These are phyloP conservation scores for Entrophospora sp. DNA, from an alignment of 192 early-diverging fungal genomes.

Conservation along the genomic window DNA sequence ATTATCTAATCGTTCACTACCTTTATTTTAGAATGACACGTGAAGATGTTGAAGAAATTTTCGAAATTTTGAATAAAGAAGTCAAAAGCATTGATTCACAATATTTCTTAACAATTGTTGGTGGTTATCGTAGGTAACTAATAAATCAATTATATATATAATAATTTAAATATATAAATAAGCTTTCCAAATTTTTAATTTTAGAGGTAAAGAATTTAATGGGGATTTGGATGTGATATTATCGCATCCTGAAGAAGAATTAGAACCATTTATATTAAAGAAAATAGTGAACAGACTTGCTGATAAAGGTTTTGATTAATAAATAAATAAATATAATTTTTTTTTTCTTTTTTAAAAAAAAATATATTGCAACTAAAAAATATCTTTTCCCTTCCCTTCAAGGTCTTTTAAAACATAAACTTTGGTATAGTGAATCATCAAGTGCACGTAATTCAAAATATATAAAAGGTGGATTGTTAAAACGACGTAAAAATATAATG, in stretches of 20 bases:
- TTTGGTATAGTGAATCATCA: background rate
- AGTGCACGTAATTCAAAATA: background rate
- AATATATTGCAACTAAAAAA: background rate
- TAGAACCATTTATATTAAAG: constrained; percentile 2
- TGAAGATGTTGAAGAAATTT: constrained; percentile 26
- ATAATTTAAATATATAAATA: no score
- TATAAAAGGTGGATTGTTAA: background rate
- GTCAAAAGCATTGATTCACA: constrained; percentile 6
- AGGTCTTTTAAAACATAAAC: constrained; percentile 5
- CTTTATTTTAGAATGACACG: constrained; percentile 24
- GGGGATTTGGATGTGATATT: constrained; percentile 29
- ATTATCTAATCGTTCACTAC: background rate
- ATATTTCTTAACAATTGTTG: constrained; percentile 20
- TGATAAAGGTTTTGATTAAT: constrained; percentile 12
- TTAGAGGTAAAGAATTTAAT: constrained; percentile 27
- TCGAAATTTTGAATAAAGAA: constrained; percentile 23
- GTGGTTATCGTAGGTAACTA: constrained; percentile 27
- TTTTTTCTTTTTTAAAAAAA: background rate
- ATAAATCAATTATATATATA: no score
- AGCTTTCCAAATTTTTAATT: no score
- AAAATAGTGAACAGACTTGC: background rate
- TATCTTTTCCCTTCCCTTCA: background rate
- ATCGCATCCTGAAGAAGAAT: constrained; percentile 17
- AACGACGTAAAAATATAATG: background rate
- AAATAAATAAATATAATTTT: background rate